Percentiles rank a stretch among this genome's conserved stretches.
Evolutionary conservation across 139 green algal genomes (phyloP).

Genomic region (Picochlorum sp.): DNA sequence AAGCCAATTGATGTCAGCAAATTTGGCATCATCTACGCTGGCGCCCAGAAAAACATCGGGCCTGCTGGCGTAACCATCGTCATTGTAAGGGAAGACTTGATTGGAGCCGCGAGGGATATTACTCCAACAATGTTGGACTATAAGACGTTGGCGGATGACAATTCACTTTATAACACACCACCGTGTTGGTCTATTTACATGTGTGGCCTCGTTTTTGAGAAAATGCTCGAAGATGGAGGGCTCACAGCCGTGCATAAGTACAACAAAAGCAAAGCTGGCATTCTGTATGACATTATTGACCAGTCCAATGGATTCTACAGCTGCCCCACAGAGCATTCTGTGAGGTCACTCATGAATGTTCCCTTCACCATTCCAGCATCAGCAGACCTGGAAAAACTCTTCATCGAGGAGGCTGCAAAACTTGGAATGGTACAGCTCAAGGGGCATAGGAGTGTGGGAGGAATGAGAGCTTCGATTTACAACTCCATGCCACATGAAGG

Average conservation of each 20-base stretch:
- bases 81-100: constrained; percentile 92
- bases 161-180: constrained; percentile 97
- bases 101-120: constrained; percentile 60
- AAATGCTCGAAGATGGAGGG: constrained; percentile 59
- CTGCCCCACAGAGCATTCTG: constrained; percentile 71
- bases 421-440: constrained; percentile 76
- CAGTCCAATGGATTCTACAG: constrained; percentile 80
- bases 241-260: constrained; percentile 21
- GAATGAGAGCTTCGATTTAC: constrained; percentile 98
- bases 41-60: constrained; percentile 98
- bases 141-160: constrained; percentile 73
- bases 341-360: constrained; percentile 94
- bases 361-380: constrained; percentile 92
- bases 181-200: constrained; percentile 97
- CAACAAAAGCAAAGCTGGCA: constrained; percentile 57
- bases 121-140: constrained; percentile 94
- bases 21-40: constrained; percentile 93
- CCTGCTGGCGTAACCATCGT: constrained; percentile 87
- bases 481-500: constrained; percentile 96
- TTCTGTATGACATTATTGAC: constrained; percentile 90
- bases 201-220: constrained; percentile 93
- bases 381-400: constrained; percentile 76
- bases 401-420: constrained; percentile 58
- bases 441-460: constrained; percentile 93
- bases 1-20: constrained; percentile 97